Evolutionary conservation across 2,329 filamentous ascomycete genomes (phyloP), one percentile per base, ranked within the genome.

Genomic region (Paecilomyces variotii): DNA sequence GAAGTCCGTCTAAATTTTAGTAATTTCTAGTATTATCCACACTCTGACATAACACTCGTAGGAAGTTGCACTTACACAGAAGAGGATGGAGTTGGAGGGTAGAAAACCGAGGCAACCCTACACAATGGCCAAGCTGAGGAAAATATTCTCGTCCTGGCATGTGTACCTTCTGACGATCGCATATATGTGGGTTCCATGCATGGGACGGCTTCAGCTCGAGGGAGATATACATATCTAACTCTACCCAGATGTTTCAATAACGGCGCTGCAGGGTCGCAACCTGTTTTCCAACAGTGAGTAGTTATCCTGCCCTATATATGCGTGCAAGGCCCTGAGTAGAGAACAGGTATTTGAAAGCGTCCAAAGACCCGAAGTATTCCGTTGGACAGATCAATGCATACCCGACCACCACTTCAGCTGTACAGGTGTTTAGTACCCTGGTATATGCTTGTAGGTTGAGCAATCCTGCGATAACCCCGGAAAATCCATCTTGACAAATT

Each of bases 81-180:
- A 77, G 61, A 70, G 81, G 27, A 83, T 84, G 80, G 62, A 78
- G 60, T 64, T 78, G 3, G 79, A 82, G 67, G 78, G 80, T 19
- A 70, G 81, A 10, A 68, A 76, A 60, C 68, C 74, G 25, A 68
- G 78, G 56, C 68, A 72, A 52, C 77, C 78, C 0, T 81, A 79
- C 62, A 81, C 78, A 0, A 74, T 71, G 56, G 67, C 71, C 2
- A 87, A 85, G 70, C 65, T 88, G 45, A 79, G 78, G 68, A 82
- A 80, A 64, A 87, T 88, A 19, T 82, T 87, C 58, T 76, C 78
- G 0, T 82, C 81, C 4, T 88, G 86, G 86, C 85, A 86, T 61
- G 82, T 88, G 1, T 88, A 85, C 57, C 63, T 80, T 0, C 72
- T 89, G 2, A 79, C 79, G 0, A 57, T 82, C 0, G 70, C 87